These are phyloP conservation scores for Crithidia expoeki DNA, from an alignment of 208 protist species.

Conservation along the genomic window DNA sequence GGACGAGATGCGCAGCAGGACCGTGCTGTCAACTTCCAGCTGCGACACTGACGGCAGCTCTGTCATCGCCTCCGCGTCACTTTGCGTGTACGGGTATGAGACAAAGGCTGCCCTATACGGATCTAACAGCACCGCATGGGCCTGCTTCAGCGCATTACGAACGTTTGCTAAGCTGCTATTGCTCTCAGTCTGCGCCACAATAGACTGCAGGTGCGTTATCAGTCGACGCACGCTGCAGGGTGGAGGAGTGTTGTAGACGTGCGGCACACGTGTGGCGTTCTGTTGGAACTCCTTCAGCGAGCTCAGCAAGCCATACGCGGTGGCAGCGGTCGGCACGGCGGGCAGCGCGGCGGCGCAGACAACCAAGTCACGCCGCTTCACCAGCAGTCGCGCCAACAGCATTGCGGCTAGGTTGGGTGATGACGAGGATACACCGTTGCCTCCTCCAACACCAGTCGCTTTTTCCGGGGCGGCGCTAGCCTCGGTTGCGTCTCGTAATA, in stretches of 20 bases:
- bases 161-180: conserved; percentile 1
- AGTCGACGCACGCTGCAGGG: conserved; percentile 18
- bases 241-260: not conserved
- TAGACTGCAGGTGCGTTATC: conserved; percentile 5
- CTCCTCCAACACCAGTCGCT: not conserved
- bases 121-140: conserved; percentile 19
- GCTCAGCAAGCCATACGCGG: conserved; percentile 12
- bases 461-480: not conserved
- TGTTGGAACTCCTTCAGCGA: conserved; percentile 11
- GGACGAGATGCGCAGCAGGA: conserved; percentile 1
- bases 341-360: conserved; percentile 29
- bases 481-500: conserved; percentile 16
- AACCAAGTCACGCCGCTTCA: conserved; percentile 12
- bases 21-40: conserved; percentile 3
- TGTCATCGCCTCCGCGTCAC: not conserved
- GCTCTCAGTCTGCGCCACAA: not conserved
- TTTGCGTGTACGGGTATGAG: conserved; percentile 9
- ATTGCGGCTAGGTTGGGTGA: not conserved
- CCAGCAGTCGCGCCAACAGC: conserved; percentile 21
- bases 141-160: conserved; percentile 15
- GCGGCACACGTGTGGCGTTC: not conserved
- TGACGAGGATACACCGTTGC: not conserved
- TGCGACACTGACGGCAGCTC: conserved; percentile 10
- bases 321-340: not conserved
- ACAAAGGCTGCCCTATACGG: conserved; percentile 8